phyloP scores from a whole-genome alignment of 257 asterid genomes.

The Paulownia fortunei region DNA sequence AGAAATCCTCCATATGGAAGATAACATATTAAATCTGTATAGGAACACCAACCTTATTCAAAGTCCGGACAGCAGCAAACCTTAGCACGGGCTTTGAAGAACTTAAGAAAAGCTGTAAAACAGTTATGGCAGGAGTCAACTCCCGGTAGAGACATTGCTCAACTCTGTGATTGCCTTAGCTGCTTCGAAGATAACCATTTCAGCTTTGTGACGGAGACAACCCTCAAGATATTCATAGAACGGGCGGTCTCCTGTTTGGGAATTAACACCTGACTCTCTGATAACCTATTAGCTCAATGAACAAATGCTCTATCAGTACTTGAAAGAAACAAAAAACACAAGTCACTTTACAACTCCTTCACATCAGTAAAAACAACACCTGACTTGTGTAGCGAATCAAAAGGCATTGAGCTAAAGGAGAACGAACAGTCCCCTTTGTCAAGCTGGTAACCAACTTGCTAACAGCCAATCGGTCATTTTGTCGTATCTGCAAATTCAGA shows the following conservation, averaged over 20 bases:
- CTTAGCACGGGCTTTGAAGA: conserved; percentile 94
- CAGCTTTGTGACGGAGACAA: conserved; percentile 95
- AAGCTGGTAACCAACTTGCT: conserved; percentile 91
- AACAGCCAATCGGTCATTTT: conserved; percentile 94
- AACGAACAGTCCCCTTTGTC: conserved; percentile 93
- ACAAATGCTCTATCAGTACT: conserved; percentile 27
- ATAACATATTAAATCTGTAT: conserved; percentile 1
- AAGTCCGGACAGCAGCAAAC: conserved; percentile 96
- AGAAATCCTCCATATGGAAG: not conserved
- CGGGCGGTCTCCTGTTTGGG: conserved; percentile 85
- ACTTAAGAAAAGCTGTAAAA: conserved; percentile 86
- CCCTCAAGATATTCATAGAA: conserved; percentile 94
- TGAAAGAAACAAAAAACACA: conserved; percentile 21
- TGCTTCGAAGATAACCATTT: conserved; percentile 96
- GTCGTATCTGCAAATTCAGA: conserved; percentile 73
- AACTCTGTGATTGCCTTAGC: conserved; percentile 95
- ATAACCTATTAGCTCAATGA: conserved; percentile 62
- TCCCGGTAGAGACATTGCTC: conserved; percentile 84
- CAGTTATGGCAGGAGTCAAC: conserved; percentile 94
- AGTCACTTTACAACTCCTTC: conserved; percentile 22
- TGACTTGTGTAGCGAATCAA: conserved; percentile 93
- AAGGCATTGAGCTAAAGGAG: conserved; percentile 96
- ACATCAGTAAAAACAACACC: conserved; percentile 48
- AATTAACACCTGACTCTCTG: conserved; percentile 75
- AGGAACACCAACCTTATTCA: conserved; percentile 74